phyloP scores from a whole-genome alignment of 306 rosid species.

The apple (Malus domestica) region ASM211411v1 NC_041794.1:21850001-21850500 shows the following conservation, averaged over 20 bases:
- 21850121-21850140: background rate
- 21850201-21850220: too few species aligned
- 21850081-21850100: background rate
- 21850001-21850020: too few species aligned
- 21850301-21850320: background rate
- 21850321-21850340: background rate
- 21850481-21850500: too few species aligned
- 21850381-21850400: too few species aligned
- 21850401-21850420: background rate
- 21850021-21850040: too few species aligned
- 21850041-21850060: too few species aligned
- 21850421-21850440: background rate
- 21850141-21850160: background rate
- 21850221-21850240: background rate
- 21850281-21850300: background rate
- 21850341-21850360: background rate
- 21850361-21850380: too few species aligned
- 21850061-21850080: background rate
- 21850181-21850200: too few species aligned
- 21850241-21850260: background rate
- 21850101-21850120: background rate
- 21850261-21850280: too few species aligned
- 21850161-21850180: too few species aligned
- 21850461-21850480: too few species aligned
- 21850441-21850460: too few species aligned